These are phyloP conservation scores for Kwoniella newhampshirensis DNA, from an alignment of 768 basidiomycete species.

Conservation along the genomic window DNA sequence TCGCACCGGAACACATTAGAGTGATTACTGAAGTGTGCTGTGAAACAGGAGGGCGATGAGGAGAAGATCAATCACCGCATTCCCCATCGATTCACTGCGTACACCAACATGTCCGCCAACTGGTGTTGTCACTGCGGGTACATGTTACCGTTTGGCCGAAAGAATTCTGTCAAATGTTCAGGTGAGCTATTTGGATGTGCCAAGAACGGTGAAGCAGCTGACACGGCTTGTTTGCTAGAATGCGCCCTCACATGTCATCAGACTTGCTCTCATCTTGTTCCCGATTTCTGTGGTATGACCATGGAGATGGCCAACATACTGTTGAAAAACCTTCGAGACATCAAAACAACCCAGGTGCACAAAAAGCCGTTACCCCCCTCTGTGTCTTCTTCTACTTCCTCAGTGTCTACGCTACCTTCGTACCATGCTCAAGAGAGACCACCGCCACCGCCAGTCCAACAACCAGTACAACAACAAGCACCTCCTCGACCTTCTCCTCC, in stretches of 20 bases:
- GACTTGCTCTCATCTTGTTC: conserved; percentile 94
- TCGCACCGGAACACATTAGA: background rate
- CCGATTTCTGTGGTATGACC: conserved; percentile 99
- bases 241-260: conserved; percentile 97
- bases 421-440: conserved; percentile 16
- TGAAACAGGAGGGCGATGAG: conserved; percentile 79
- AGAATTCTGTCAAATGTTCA: conserved; percentile 91
- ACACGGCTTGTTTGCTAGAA: conserved; percentile 56
- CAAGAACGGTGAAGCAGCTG: background rate
- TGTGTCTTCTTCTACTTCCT: conserved; percentile 36
- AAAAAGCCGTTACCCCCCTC: conserved; percentile 44
- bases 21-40: conserved; percentile 6
- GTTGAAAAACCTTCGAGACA: conserved; percentile 83
- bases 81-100: conserved; percentile 94
- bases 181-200: conserved; percentile 41
- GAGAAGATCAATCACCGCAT: conserved; percentile 99
- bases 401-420: conserved; percentile 34
- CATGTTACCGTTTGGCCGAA: conserved; percentile 92
- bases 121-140: conserved; percentile 99
- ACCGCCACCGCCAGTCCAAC: conserved; percentile 9
- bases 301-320: conserved; percentile 98
- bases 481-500: conserved; percentile 36
- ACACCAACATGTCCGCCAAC: conserved; percentile 94
- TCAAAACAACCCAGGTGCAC: conserved; percentile 62
- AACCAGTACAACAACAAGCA: conserved; percentile 16